Base-by-base conservation (phyloP, 148 eudicot species). In the Dysphania ambrosioides region DNA sequence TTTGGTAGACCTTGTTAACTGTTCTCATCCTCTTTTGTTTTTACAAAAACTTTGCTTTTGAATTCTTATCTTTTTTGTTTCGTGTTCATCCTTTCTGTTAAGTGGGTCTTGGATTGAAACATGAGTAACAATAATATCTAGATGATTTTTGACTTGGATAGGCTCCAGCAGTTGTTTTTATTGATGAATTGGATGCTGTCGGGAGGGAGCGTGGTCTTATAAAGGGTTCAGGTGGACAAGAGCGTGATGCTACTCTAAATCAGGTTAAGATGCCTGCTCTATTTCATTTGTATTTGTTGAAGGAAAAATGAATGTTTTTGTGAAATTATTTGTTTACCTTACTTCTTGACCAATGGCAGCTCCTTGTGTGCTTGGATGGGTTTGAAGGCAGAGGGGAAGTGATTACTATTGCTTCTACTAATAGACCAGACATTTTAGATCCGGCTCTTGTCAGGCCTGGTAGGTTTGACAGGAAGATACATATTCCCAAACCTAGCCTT, bases 181-280 rank as follows among this genome's bases (percentile, higher is more conserved):
- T 93, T 76, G 98, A 93, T 86, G 98, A 93, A 83, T 80, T 93
- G 82, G 98, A 93, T 86, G 98, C 98, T 82, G 98, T 93, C 77
- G 98, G 98, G 68, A 89, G 98, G 78, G 95, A 89, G 81, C 98
- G 97, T 88, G 98, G 98, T 75, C 80, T 91, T 61, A 88, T 93
- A 47, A 91, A 89, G 84, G 98, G 98, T 57, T 93, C 98, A 77
- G 98, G 98, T 80, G 98, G 98, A 58, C 97, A 93, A 88, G 98
- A 93, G 74, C 98, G 98, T 79, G 98, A 93, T 86, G 98, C 98
- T 65, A 93, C 98, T 65, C 84, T 93, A 60, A 93, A 93, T 81
- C 97, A 93, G 98, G 98, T 93, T 67, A 26, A 23, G n/a, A 57
- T 69, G 42, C 77, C 63, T 24, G 29, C 49, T 41, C 31, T 67